These are phyloP conservation scores for Hortaea sp. DNA, from an alignment of 2,329 filamentous ascomycete genomes.

Conservation along the genomic window DNA sequence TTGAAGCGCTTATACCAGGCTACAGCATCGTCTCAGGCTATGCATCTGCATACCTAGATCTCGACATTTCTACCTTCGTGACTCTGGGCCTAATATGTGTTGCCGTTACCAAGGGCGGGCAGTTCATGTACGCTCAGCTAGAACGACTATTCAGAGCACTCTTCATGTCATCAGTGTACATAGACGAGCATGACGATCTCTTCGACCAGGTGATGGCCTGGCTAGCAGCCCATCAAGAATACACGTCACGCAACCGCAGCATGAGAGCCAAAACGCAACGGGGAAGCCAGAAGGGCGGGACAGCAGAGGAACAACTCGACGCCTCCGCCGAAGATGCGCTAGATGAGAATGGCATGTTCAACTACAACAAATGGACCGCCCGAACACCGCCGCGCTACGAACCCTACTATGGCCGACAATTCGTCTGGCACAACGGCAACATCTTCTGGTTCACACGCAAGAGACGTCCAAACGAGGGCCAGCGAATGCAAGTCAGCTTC, in stretches of 20 bases:
- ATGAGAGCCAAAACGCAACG: conserved; percentile 32
- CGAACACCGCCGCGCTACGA: conserved; percentile 40
- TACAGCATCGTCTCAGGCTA: conserved; percentile 39
- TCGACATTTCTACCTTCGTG: conserved; percentile 40
- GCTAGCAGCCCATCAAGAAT: conserved; percentile 32
- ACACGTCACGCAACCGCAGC: conserved; percentile 24
- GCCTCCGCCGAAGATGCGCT: conserved; percentile 25
- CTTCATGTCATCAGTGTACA: conserved; percentile 35
- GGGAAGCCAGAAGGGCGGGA: conserved; percentile 21
- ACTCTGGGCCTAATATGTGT: conserved; percentile 34
- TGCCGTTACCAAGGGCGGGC: conserved; percentile 28
- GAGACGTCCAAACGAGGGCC: conserved; percentile 20
- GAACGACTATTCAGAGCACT: conserved; percentile 23
- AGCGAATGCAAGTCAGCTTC: conserved; percentile 16
- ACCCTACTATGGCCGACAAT: conserved; percentile 37
- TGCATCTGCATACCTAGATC: conserved; percentile 31
- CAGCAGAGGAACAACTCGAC: conserved; percentile 21
- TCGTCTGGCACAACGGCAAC: conserved; percentile 33
- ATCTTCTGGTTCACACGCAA: conserved; percentile 34
- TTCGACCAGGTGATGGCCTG: conserved; percentile 35
- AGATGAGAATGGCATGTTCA: conserved; percentile 35
- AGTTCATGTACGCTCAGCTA: conserved; percentile 26
- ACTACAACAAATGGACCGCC: conserved; percentile 40
- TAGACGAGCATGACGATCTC: conserved; percentile 36
- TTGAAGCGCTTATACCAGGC: conserved; percentile 43